Base-by-base conservation (phyloP, 345 rosid genomes). In the Iberis pinnata region DNA sequence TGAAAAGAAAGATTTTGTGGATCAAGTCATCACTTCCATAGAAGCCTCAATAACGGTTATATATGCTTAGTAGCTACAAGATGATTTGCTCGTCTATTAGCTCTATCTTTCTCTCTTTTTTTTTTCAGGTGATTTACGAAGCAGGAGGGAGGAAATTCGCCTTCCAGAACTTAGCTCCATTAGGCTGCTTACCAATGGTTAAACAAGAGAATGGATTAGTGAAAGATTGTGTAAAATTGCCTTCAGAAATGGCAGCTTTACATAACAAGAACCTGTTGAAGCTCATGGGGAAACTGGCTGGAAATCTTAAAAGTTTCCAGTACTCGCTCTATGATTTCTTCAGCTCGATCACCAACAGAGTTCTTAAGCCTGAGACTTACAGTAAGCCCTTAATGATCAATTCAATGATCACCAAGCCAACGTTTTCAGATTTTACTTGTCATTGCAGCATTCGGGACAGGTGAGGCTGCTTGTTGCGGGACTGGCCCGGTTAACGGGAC, bases 401-500 rank as follows among this genome's bases (percentile, higher is more conserved):
- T 43, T 17, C 35, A n/a, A 17, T 40, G 4, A 11, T 22, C 0
- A 1, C 26, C 0, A 9, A 17, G 17, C 27, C 20, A 50, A 53
- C 17, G 2, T 15, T 32, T 22, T 22, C 4, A 22, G 4, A 9
- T 29, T 7, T 2, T 9, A 2, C 8, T 29, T 29, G 8, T 5
- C 31, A 25, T 62, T 57, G 48, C 49, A 58, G 73, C 60, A 7
- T 68, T 68, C 15, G 26, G 46, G 50, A 52, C 49, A 12, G 72
- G 59, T 12, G 12, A 9, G 1, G 55, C 57, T 27, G 74, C 74
- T 22, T 73, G 74, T 57, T 73, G 77, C 14, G 74, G 77, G 19
- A 56, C 47, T 7, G 77, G 77, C 4, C 13, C 59, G 12, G 25
- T 45, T 22, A 73, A 67, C 0, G 74, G 69, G 22, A 60, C 3